Conservation (phyloP, 306 rosid genomes). For the Potentilla sterilis region DNA sequence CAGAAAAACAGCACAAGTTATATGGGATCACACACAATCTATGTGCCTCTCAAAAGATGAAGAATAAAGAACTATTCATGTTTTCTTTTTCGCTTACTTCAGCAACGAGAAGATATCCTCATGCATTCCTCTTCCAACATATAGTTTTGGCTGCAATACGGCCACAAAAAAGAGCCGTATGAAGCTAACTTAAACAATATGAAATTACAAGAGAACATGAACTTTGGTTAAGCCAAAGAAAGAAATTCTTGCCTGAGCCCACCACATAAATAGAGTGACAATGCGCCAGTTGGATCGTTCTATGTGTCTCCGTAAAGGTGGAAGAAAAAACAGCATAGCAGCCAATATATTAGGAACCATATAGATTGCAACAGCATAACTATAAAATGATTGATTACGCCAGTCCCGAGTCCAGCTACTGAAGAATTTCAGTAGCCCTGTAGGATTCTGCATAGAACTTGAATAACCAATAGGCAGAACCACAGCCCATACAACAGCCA, state of each 20-base stretch:
- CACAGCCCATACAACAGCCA: conserved; percentile 86
- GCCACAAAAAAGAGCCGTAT: conserved; percentile 27
- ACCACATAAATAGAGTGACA: conserved; percentile 82
- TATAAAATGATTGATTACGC: conserved; percentile 65
- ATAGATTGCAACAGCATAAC: conserved; percentile 63
- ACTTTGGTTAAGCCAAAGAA: conserved; percentile 17
- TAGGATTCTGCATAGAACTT: conserved; percentile 72
- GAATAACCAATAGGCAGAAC: conserved; percentile 75
- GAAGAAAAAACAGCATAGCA: conserved; percentile 76
- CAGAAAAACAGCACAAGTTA: background rate
- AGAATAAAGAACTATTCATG: conserved; percentile 10
- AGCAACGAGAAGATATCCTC: conserved; percentile 75
- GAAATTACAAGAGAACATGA: conserved; percentile 10
- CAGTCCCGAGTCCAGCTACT: conserved; percentile 85
- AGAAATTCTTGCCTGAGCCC: conserved; percentile 83
- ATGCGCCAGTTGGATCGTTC: conserved; percentile 75
- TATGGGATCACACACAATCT: background rate
- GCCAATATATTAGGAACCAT: conserved; percentile 78
- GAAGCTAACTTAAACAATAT: conserved; percentile 5
- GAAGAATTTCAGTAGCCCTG: conserved; percentile 68
- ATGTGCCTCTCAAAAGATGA: background rate
- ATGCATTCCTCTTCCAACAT: conserved; percentile 91
- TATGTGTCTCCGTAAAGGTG: conserved; percentile 68
- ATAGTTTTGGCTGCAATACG: conserved; percentile 82
- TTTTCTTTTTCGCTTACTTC: conserved; percentile 49